Base-by-base conservation (phyloP, 140 eudicot species). In the Flaveria floridana region DNA sequence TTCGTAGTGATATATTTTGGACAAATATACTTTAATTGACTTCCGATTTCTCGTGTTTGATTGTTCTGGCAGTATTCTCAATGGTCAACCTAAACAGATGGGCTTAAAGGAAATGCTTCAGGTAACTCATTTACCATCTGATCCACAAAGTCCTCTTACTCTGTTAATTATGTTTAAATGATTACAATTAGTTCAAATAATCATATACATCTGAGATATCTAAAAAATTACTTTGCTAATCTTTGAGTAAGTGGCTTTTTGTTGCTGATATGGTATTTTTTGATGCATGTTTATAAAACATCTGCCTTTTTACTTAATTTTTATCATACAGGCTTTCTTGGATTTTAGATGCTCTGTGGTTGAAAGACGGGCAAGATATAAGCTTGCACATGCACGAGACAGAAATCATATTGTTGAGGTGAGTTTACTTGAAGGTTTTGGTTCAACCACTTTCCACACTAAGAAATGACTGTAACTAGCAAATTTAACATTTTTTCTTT, bases 61-160 rank as follows among this genome's bases (percentile, higher is more conserved):
- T 58, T 69, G 11, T 57, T 65, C 37, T 76, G 66, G 68, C 91
- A 94, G 97, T 78, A 90, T 94, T 77, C 88, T 94, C 13, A 81
- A 94, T 79, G 99, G 99, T 20, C 94, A 94, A 79, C 99, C 99
- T 13, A 90, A 86, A 76, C 91, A 20, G 77, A 94, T 94, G 99
- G 97, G 99, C 46, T 84, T 94, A 74, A 94, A 85, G 83, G 97
- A 94, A 68, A 26, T 94, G 83, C 96, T 94, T 59, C 87, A 88
- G 99, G 99, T 92, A 74, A 84, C 70, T 34, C 4, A 4, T 65
- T 20, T 69, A 56, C 65, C 47, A 44, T 62, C 51, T 53, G 70
- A 57, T 63, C 65, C 75, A 34, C 37, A 70, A 59, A 26, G 13
- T 12, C 16, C 3, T 20, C 25, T 15, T 30, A 11, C 9, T n/a